Evolutionary conservation across 495 filamentous ascomycete genomes (phyloP).

Genomic region (Xanthoparmelia taractica): DNA sequence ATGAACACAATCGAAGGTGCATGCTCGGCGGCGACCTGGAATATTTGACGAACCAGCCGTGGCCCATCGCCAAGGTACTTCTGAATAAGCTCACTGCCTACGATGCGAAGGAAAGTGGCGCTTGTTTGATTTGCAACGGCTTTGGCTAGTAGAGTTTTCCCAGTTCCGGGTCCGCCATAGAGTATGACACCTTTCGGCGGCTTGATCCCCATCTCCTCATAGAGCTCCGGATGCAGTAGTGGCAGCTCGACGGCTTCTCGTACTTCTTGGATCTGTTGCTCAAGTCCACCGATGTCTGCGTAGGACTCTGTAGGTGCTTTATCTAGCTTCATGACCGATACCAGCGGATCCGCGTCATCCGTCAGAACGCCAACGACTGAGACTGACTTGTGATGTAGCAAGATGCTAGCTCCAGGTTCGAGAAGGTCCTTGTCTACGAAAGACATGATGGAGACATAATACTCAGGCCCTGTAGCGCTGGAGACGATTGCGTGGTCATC

Average conservation of each 20-base stretch:
- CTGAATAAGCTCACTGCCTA: constrained; percentile 96
- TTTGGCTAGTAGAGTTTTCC: constrained; percentile 95
- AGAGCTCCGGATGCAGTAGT: constrained; percentile 91
- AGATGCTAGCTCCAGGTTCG: constrained; percentile 89
- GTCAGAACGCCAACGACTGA: constrained; percentile 97
- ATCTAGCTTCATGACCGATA: constrained; percentile 99
- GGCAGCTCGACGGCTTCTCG: constrained; percentile 94
- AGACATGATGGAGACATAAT: constrained; percentile 99
- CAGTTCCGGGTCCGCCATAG: constrained; percentile 94
- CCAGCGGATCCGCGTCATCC: constrained; percentile 90
- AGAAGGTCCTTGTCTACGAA: constrained; percentile 99
- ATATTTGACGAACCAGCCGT: constrained; percentile 89
- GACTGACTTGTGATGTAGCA: constrained; percentile 95
- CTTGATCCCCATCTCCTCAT: constrained; percentile 99
- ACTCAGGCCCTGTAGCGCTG: constrained; percentile 93
- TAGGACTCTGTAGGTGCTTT: constrained; percentile 98
- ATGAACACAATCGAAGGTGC: constrained; percentile 98
- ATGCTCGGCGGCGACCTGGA: constrained; percentile 95
- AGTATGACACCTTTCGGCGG: constrained; percentile 99
- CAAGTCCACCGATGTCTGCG: constrained; percentile 94
- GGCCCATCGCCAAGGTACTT: constrained; percentile 98
- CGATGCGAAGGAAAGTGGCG: constrained; percentile 95
- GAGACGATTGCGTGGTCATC: constrained; percentile 99
- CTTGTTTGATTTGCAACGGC: constrained; percentile 98
- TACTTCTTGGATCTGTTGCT: constrained; percentile 94